Evolutionary conservation across 2,329 filamentous ascomycete species (phyloP), one percentile per base, ranked within the genome.

Genomic region (Podosphaera xanthii): DNA sequence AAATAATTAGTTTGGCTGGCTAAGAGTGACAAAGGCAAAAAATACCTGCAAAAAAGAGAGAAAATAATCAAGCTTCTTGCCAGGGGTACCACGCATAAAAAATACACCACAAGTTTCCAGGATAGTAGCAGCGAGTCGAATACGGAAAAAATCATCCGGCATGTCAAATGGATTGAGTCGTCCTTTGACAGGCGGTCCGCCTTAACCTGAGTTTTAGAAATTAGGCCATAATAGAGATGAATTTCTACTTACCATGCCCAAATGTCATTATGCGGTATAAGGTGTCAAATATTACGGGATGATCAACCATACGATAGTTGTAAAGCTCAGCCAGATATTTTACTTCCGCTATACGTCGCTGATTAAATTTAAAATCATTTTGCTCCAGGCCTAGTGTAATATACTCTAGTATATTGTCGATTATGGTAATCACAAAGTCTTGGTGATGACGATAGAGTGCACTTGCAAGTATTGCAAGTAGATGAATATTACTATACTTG

Each of bases 41-140:
- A 59, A 59, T 61, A 84, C 82, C 75, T 94, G 90, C 66, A 98
- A 88, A 72, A 97, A 97, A 0, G 86, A 91, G 61, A 98, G 75
- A 71, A 97, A 98, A 70, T 95, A 97, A 68, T 98, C 92, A 8
- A 98, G 78, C 72, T 97, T 98, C 76, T 97, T 97, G 70, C 90
- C 94, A 1, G 90, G 87, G 50, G 85, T 82, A 6, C 94, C 92
- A 66, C 91, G 85, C 70, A 92, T 92, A 67, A 96, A 98, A 73
- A 91, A 98, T 70, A 94, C 84, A 59, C 94, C 92, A 64, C 91
- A 97, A 0, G 90, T 96, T 71, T 98, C 94, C 3, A 98, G 77
- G 56, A 98, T 76, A 12, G 85, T 94, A 63, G 89, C 86, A 36
- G 94, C 83, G 42, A 98, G 76, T 9, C 92, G 87, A 67, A 97